Base-by-base conservation (phyloP, 2,329 filamentous ascomycete genomes). In the Alternaria consortialis region DNA sequence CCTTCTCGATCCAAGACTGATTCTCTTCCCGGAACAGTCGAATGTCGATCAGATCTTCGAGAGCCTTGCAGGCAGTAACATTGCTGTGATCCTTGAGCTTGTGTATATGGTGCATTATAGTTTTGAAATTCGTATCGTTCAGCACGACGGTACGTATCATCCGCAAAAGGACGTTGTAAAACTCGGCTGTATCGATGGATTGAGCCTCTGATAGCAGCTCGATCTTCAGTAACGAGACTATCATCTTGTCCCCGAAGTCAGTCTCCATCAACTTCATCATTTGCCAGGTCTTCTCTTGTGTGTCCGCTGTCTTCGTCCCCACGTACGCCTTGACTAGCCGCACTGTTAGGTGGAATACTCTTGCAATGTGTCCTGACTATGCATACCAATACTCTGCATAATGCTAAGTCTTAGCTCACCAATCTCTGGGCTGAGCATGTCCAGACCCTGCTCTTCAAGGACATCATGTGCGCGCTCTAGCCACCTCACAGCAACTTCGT, bases 191-290 rank as follows among this genome's bases (percentile, higher is more conserved):
- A 58, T 85, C 74, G 3, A 81, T 63, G 0, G 67, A 67, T 13
- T 68, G 54, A 31, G 79, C 74, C n/a, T 67, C 72, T n/a, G 84
- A 84, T 1, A 93, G 79, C 11, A 92, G 70, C 65, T 93, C 89
- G 2, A 96, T 82, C 59, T 86, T 88, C 61, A 95, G 81, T 7
- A 94, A 80, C 5, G 88, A 78, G 2, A 94, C 86, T 0, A 90
- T 79, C 25, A 91, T 83, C 61, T 88, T 88, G 62, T 90, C 84
- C 2, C 87, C 87, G 34, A 90, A 80, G 60, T 89, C 86, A n/a
- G 83, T 80, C 66, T 90, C 87, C 29, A 95, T 79, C n/a, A 84
- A 79, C 15, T 81, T 77, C n/a, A 92, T 76, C 39, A 91, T 77
- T 8, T 85, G 81, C 44, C 82, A 80, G 0, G 90, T 88, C 65